Conservation (phyloP, 2,329 filamentous ascomycete genomes). For the Reticulascus tulasneorum region DNA sequence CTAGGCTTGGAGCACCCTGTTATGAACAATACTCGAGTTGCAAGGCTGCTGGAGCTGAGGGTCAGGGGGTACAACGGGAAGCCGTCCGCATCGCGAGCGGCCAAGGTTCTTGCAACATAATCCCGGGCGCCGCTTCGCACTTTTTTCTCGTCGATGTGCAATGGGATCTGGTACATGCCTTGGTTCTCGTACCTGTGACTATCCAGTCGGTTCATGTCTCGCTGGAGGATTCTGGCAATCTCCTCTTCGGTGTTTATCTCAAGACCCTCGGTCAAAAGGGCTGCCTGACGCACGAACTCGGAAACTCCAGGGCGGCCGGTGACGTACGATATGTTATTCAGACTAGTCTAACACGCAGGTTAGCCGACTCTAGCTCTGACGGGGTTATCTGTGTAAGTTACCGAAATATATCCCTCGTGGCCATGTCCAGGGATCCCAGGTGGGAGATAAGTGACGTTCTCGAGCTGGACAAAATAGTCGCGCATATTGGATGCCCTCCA, state of each 20-base stretch:
- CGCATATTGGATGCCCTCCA: slow-evolving; percentile 57
- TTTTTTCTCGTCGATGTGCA: no score
- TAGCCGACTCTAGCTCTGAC: no score
- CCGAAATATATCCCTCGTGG: no score
- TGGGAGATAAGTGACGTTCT: slow-evolving; percentile 49
- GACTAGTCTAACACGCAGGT: neutral
- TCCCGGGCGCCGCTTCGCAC: slow-evolving; percentile 4
- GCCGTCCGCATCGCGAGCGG: slow-evolving; percentile 29
- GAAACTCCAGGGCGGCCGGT: neutral
- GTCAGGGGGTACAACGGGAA: slow-evolving; percentile 43
- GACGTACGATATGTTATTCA: neutral
- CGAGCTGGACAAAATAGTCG: slow-evolving; percentile 49
- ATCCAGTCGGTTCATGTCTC: slow-evolving; percentile 24
- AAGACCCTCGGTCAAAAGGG: slow-evolving; percentile 3
- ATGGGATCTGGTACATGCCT: neutral
- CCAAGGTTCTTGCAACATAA: slow-evolving; percentile 3
- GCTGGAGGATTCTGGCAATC: slow-evolving; percentile 20
- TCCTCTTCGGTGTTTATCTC: slow-evolving; percentile 12
- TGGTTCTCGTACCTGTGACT: slow-evolving; percentile 20
- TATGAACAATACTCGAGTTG: slow-evolving; percentile 35
- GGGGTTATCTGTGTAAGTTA: no score
- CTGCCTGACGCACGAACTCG: neutral
- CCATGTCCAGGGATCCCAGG: slow-evolving; percentile 46
- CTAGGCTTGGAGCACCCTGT: slow-evolving; percentile 30
- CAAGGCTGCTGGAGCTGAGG: slow-evolving; percentile 29